Base-by-base conservation (phyloP, 2,329 filamentous ascomycete genomes). In the Neoscytalidium dimidiatum region DNA sequence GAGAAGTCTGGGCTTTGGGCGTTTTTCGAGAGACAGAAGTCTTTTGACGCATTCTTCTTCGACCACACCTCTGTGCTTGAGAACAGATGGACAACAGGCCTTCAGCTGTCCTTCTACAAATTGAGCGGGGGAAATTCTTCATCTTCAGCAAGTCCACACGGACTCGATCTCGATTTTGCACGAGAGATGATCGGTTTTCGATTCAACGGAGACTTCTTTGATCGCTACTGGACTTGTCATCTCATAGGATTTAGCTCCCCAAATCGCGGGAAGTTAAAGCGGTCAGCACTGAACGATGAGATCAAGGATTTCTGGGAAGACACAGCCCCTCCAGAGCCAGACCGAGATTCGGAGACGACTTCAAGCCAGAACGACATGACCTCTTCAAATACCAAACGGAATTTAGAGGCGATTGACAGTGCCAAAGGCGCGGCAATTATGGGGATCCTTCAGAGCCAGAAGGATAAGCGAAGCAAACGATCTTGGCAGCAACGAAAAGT, bases 401-500 rank as follows among this genome's bases (percentile, higher is more conserved):
- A 9, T 5, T 44, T 17, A 44, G 33, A 35, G 33, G 33, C 7
- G 6, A 35, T 35, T 14, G n/a, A n/a, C n/a, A n/a, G n/a, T n/a
- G n/a, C n/a, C n/a, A n/a, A n/a, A n/a, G n/a, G n/a, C n/a, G n/a
- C n/a, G n/a, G n/a, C n/a, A n/a, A n/a, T n/a, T n/a, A n/a, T n/a
- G n/a, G n/a, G n/a, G n/a, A n/a, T n/a, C n/a, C n/a, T n/a, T n/a
- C n/a, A n/a, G n/a, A n/a, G n/a, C n/a, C n/a, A n/a, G n/a, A 35
- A 35, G 33, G 33, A 35, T 6, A 14, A 35, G 14, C 6, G 33
- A 6, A 35, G 7, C 33, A 35, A 35, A 35, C 33, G 17, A 44
- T 51, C 72, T n/a, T 73, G 68, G 68, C 67, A 69, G 7, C 73
- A 76, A 56, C 66, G 73, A 19, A 74, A 73, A 44, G 67, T 75